Conservation (phyloP, 2,329 filamentous ascomycete genomes). For the Claviceps lovelessii region DNA sequence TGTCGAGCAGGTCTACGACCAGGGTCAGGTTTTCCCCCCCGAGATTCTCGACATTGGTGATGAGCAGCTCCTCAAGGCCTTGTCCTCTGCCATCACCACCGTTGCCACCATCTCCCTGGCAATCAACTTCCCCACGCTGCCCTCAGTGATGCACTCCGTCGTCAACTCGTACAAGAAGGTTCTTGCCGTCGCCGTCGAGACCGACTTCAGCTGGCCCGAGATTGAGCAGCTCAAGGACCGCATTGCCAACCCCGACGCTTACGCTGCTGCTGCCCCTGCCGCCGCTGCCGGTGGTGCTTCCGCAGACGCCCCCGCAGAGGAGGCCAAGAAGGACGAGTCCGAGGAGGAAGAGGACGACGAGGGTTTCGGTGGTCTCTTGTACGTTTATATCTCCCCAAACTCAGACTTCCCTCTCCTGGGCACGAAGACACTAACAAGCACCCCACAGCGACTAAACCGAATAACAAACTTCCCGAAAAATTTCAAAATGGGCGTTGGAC, state of each 20-base stretch:
- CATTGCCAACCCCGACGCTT: constrained; percentile 96
- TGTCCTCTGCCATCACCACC: constrained; percentile 68
- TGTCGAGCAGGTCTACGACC: constrained; percentile 91
- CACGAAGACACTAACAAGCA: constrained; percentile 23
- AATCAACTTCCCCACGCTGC: constrained; percentile 86
- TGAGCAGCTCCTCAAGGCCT: constrained; percentile 76
- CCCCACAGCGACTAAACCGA: constrained; percentile 36
- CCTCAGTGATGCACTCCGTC: constrained; percentile 89
- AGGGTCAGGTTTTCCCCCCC: constrained; percentile 82
- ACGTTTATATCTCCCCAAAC: constrained; percentile 16
- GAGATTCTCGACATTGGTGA: constrained; percentile 86
- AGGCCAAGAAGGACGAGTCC: constrained; percentile 52
- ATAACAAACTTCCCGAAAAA: constrained; percentile 15
- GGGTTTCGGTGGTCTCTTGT: constrained; percentile 72
- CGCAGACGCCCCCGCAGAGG: constrained; percentile 39
- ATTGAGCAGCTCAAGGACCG: constrained; percentile 98
- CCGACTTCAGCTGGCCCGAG: constrained; percentile 85
- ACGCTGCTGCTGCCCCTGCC: constrained; percentile 67
- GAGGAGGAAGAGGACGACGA: constrained; percentile 56
- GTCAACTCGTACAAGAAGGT: constrained; percentile 98
- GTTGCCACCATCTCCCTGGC: constrained; percentile 87
- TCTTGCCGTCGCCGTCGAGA: constrained; percentile 76
- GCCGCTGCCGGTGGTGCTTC: constrained; percentile 31
- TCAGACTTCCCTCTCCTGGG: no score
- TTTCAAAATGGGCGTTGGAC: constrained; percentile 19